Percentiles rank a stretch among this genome's conserved stretches.
These are phyloP conservation scores for Macrolepiota albuminosa DNA, from an alignment of 768 basidiomycete species.

Conservation along the genomic window DNA sequence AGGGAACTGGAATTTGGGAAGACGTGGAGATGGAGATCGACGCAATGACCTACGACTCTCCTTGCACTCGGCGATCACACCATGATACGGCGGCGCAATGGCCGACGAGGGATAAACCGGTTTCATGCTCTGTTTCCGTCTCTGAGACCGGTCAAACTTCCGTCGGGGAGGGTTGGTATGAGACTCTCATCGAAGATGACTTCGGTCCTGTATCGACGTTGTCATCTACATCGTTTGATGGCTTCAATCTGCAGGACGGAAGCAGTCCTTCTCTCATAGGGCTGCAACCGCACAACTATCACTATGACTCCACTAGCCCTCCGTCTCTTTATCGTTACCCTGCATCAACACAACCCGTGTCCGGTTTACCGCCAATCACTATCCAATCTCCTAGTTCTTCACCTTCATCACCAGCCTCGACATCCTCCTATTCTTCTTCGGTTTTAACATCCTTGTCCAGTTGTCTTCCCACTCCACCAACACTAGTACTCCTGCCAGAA, in stretches of 20 bases:
- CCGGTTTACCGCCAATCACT: conserved; percentile 6
- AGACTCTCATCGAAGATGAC: conserved; percentile 8
- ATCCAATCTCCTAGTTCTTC: conserved; percentile 11
- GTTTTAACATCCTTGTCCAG: conserved; percentile 9
- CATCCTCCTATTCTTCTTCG: conserved; percentile 18
- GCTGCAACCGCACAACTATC: conserved; percentile 7
- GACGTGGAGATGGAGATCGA: conserved; percentile 9
- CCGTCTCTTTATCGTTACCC: conserved; percentile 1
- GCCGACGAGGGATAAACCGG: conserved; percentile 7
- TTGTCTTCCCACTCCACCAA: conserved; percentile 14
- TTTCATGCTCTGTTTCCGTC: conserved; percentile 8
- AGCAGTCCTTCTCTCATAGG: neutral
- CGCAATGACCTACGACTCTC: neutral
- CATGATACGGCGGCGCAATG: conserved; percentile 3
- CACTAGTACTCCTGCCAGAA: conserved; percentile 18
- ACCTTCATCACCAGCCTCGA: conserved; percentile 16
- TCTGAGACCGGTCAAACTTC: conserved; percentile 8
- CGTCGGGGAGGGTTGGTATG: conserved; percentile 6
- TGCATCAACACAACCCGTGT: neutral
- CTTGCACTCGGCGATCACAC: neutral
- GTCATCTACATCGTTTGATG: conserved; percentile 1
- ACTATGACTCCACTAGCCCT: conserved; percentile 6
- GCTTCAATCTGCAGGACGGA: conserved; percentile 2
- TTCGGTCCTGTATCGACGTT: conserved; percentile 11
- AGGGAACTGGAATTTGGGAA: conserved; percentile 7